phyloP scores from a whole-genome alignment of 1,284 basidiomycete species.

The Earliella scabrosa region DNA sequence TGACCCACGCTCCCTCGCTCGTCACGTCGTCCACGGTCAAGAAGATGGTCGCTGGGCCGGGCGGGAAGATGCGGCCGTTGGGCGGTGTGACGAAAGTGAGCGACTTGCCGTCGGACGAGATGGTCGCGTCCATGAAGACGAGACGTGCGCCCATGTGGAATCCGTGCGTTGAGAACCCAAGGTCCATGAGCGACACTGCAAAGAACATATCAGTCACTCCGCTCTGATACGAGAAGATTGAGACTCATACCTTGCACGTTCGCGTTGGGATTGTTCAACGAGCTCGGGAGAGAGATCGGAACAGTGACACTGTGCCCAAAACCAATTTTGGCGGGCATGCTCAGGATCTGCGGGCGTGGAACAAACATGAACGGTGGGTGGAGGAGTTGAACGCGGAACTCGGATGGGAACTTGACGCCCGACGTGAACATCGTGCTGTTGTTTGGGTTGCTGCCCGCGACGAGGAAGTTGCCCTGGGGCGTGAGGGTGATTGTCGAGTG shows the following conservation, averaged over 20 bases:
- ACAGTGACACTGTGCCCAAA: slow-evolving; percentile 45
- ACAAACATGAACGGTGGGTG: slow-evolving; percentile 47
- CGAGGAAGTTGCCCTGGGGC: slow-evolving; percentile 46
- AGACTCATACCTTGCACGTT: slow-evolving; percentile 3
- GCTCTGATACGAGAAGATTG: too few relatives aligned
- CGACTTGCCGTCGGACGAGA: slow-evolving; percentile 39
- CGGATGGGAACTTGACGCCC: slow-evolving; percentile 37
- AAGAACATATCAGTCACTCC: too few relatives aligned
- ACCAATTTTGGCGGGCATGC: slow-evolving; percentile 40
- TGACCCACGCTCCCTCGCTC: slow-evolving; percentile 45
- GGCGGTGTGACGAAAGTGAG: slow-evolving; percentile 48
- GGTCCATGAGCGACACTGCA: slow-evolving; percentile 49
- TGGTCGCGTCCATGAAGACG: slow-evolving; percentile 47
- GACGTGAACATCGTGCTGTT: slow-evolving; percentile 20
- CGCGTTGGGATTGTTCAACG: neutral
- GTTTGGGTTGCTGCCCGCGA: slow-evolving; percentile 57
- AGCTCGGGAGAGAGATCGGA: slow-evolving; percentile 33
- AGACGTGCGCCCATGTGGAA: slow-evolving; percentile 49
- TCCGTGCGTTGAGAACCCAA: slow-evolving; percentile 52
- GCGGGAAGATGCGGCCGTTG: slow-evolving; percentile 50
- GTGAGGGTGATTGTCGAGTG: slow-evolving; percentile 34
- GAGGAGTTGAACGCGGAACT: slow-evolving; percentile 51
- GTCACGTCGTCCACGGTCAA: slow-evolving; percentile 52
- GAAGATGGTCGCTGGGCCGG: slow-evolving; percentile 54
- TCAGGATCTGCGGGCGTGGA: slow-evolving; percentile 39